Percentiles rank a stretch among this genome's conserved stretches.
phyloP scores from a whole-genome alignment of 768 basidiomycete species.

The Tricholoma flavovirens region DNA sequence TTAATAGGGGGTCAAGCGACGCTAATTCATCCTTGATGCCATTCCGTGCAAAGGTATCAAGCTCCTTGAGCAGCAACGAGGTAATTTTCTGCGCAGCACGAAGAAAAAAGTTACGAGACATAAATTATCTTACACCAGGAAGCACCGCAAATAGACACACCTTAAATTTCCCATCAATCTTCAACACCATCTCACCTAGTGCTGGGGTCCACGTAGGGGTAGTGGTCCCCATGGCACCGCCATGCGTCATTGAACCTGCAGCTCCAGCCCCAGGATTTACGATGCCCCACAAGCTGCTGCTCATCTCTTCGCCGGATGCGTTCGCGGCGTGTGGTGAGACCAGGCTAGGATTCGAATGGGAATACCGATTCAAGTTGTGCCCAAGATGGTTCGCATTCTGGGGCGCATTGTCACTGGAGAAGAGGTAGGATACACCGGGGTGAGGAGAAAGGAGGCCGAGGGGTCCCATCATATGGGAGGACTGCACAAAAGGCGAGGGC shows the following conservation, averaged over 20 bases:
- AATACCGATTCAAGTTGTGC: constrained; percentile 19
- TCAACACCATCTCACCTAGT: constrained; percentile 68
- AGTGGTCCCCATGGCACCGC: constrained; percentile 32
- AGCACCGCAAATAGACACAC: constrained; percentile 32
- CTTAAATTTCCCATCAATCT: constrained; percentile 83
- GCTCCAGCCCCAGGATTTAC: constrained; percentile 42
- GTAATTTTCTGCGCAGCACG: constrained; percentile 70
- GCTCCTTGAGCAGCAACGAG: constrained; percentile 71
- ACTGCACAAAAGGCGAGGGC: constrained; percentile 67
- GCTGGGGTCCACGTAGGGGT: constrained; percentile 54
- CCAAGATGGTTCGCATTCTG: constrained; percentile 8
- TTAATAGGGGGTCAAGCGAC: constrained; percentile 71
- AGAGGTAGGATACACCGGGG: constrained; percentile 79
- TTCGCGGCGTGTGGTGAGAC: constrained; percentile 19
- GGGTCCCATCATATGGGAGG: constrained; percentile 70
- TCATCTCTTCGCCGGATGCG: constrained; percentile 24
- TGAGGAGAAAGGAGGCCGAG: constrained; percentile 71
- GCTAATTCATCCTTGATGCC: constrained; percentile 80
- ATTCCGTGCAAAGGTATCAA: constrained; percentile 75
- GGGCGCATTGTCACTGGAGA: constrained; percentile 39
- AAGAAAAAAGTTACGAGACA: not conserved
- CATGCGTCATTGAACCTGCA: constrained; percentile 23
- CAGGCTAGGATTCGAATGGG: constrained; percentile 29
- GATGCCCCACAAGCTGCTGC: constrained; percentile 68
- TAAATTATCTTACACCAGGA: not conserved